These are phyloP conservation scores for Cyclanthera cordifolia DNA, from an alignment of 306 rosid genomes.

Conservation along the genomic window DNA sequence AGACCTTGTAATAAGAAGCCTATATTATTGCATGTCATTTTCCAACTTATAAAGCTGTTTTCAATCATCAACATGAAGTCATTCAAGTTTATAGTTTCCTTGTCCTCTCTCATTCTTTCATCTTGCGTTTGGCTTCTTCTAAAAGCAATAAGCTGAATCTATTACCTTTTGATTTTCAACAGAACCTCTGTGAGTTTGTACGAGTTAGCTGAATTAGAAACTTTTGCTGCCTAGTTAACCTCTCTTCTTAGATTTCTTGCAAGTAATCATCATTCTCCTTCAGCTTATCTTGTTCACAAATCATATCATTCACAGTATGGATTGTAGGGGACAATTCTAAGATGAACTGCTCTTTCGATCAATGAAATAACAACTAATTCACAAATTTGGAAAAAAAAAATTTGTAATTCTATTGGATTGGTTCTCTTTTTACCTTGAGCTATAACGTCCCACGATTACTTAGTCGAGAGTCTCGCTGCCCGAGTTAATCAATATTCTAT, in stretches of 20 bases:
- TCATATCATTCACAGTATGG: neutral
- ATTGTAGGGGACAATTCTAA: neutral
- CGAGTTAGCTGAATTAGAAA: neutral
- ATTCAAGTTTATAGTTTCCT: constrained; percentile 33
- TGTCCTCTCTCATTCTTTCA: neutral
- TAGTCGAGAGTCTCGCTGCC: no score
- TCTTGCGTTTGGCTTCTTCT: neutral
- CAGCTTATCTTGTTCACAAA: neutral
- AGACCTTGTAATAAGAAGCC: constrained; percentile 61
- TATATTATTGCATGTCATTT: constrained; percentile 39
- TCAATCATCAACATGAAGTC: constrained; percentile 58
- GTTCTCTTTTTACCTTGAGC: no score
- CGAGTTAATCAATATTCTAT: no score
- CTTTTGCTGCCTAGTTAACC: neutral
- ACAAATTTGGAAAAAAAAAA: no score
- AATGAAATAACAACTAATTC: no score
- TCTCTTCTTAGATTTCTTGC: neutral
- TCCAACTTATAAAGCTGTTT: constrained; percentile 47
- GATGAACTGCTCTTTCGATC: neutral
- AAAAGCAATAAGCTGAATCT: neutral
- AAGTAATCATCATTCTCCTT: neutral
- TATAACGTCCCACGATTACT: no score
- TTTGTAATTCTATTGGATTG: no score
- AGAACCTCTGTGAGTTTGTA: neutral
- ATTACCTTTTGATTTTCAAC: neutral